These are phyloP conservation scores for Cladosporium sp. DNA, from an alignment of 2,329 filamentous ascomycete species.

Conservation along the genomic window DNA sequence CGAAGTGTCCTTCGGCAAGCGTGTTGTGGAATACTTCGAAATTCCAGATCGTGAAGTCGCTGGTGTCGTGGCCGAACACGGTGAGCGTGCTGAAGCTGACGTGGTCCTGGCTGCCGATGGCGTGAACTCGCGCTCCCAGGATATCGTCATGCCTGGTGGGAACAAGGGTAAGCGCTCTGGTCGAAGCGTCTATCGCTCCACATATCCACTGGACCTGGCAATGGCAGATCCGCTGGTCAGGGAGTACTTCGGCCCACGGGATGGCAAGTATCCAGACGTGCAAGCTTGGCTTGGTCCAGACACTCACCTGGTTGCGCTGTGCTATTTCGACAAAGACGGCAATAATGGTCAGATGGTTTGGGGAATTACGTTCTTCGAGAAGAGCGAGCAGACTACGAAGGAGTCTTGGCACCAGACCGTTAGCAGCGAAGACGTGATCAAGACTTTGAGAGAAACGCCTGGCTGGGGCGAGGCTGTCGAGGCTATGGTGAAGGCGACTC, in stretches of 20 bases:
- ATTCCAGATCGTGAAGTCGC: slow-evolving; percentile 36
- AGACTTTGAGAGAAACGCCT: slow-evolving; percentile 20
- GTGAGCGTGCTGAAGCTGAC: slow-evolving; percentile 44
- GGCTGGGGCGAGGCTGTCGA: slow-evolving; percentile 48
- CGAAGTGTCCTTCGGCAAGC: slow-evolving; percentile 43
- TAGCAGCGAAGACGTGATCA: slow-evolving; percentile 29
- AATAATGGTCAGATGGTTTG: slow-evolving; percentile 6
- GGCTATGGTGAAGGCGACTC: slow-evolving; percentile 46
- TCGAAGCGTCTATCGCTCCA: slow-evolving; percentile 25
- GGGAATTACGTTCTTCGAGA: slow-evolving; percentile 52
- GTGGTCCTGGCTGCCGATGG: slow-evolving; percentile 37
- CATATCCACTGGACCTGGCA: slow-evolving; percentile 19
- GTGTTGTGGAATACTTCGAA: slow-evolving; percentile 47
- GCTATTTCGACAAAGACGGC: slow-evolving; percentile 39
- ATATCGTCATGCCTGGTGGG: slow-evolving; percentile 34
- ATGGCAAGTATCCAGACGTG: slow-evolving; percentile 10
- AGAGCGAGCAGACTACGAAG: slow-evolving; percentile 23
- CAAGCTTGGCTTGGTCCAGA: slow-evolving; percentile 28
- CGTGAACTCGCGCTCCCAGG: slow-evolving; percentile 47
- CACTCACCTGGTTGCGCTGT: slow-evolving; percentile 33
- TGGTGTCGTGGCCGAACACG: slow-evolving; percentile 39
- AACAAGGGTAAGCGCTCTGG: slow-evolving; percentile 25
- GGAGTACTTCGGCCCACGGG: slow-evolving; percentile 23
- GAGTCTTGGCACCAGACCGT: slow-evolving; percentile 52
- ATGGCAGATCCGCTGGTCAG: slow-evolving; percentile 24